Percentiles rank a stretch among this genome's conserved stretches.
phyloP scores from a whole-genome alignment of 2,329 filamentous ascomycete species.

The Mollisia scopiformis region DNA sequence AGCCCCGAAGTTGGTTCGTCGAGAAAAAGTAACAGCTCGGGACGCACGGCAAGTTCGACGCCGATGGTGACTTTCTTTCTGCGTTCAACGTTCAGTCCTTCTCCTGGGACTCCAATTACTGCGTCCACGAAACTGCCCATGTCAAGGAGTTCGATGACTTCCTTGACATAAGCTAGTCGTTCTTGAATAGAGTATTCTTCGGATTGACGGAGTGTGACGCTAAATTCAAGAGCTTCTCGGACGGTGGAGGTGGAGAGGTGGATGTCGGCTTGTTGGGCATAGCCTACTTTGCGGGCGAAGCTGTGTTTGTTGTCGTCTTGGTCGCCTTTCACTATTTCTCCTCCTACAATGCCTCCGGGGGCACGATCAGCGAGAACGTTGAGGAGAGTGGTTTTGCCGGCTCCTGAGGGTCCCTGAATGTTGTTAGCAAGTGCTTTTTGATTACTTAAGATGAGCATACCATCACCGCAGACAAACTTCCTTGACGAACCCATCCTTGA shows the following conservation, averaged over 20 bases:
- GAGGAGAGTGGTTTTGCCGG: constrained; percentile 81
- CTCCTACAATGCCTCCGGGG: constrained; percentile 84
- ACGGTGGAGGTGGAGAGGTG: constrained; percentile 66
- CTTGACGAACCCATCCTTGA: constrained; percentile 93
- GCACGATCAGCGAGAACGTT: constrained; percentile 78
- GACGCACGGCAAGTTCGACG: neutral
- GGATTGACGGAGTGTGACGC: constrained; percentile 82
- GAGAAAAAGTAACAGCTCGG: constrained; percentile 52
- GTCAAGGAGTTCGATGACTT: constrained; percentile 86
- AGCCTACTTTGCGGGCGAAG: constrained; percentile 89
- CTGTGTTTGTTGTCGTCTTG: constrained; percentile 69
- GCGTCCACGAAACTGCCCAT: constrained; percentile 92
- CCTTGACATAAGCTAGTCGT: constrained; percentile 85
- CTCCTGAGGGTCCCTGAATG: constrained; percentile 69
- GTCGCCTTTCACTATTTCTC: constrained; percentile 58
- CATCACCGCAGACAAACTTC: constrained; percentile 68
- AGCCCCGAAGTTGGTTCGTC: constrained; percentile 93
- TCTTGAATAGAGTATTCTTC: constrained; percentile 69
- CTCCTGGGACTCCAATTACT: constrained; percentile 87
- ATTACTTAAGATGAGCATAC: neutral
- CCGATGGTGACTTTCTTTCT: constrained; percentile 35
- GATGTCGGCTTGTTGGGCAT: constrained; percentile 86
- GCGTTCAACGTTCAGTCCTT: constrained; percentile 76
- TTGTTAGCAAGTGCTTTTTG: neutral
- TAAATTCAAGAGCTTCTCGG: constrained; percentile 65